phyloP scores from a whole-genome alignment of 2,329 filamentous ascomycete genomes.

The Aspergillus fumigatiaffinis region DNA sequence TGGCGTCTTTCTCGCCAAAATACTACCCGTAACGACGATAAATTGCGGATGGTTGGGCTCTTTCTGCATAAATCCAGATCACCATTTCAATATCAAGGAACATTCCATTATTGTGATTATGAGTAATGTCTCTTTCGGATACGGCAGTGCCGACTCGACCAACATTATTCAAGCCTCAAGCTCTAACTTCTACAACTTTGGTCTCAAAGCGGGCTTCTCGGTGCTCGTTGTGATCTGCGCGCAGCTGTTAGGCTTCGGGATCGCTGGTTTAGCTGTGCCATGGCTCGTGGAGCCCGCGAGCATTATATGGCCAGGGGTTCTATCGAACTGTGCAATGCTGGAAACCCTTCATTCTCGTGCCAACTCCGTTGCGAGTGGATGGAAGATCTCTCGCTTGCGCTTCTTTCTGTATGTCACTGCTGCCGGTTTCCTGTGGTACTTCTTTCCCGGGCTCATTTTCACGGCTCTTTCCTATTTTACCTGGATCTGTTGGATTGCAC shows the following conservation, averaged over 20 bases:
- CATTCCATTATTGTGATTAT: conserved; percentile 47
- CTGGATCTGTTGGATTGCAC: conserved; percentile 49
- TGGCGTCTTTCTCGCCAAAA: conserved; percentile 38
- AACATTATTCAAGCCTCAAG: conserved; percentile 44
- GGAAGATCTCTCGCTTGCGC: conserved; percentile 36
- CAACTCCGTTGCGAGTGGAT: conserved; percentile 36
- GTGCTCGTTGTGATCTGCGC: conserved; percentile 38
- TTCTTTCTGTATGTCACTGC: conserved; percentile 35
- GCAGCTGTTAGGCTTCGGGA: conserved; percentile 39
- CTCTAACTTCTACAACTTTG: conserved; percentile 38
- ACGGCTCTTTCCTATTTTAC: conserved; percentile 48
- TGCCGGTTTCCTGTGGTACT: conserved; percentile 44
- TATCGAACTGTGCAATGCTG: conserved; percentile 38
- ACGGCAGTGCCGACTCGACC: conserved; percentile 44
- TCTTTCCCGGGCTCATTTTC: conserved; percentile 50
- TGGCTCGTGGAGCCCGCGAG: conserved; percentile 38
- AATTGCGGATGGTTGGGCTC: conserved; percentile 17
- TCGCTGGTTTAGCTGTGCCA: conserved; percentile 35
- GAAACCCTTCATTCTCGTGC: conserved; percentile 37
- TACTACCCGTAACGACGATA: conserved; percentile 35
- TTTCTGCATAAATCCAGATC: conserved; percentile 38
- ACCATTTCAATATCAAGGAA: conserved; percentile 47
- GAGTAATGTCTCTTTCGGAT: conserved; percentile 49
- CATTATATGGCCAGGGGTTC: conserved; percentile 39
- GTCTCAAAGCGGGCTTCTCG: conserved; percentile 36